Base-by-base conservation (phyloP, 768 basidiomycete species). In the Russula ochroleuca region DNA sequence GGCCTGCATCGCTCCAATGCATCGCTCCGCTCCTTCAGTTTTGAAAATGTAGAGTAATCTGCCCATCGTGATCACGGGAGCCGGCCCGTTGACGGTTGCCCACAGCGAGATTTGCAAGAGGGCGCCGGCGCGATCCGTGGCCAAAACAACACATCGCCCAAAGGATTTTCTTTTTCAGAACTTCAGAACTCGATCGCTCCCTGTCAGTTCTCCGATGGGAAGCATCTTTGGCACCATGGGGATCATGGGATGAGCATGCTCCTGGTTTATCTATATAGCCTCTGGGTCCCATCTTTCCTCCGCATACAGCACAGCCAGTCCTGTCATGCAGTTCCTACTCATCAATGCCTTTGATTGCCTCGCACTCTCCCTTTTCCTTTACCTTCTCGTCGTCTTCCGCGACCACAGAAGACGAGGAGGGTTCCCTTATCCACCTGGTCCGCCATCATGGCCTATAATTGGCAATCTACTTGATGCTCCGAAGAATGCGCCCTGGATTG, bases 381-480 rank as follows among this genome's bases (percentile, higher is more conserved):
- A 33, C 51, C 51, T 37, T 21, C 13, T 53, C 51, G 13, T 21
- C 8, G n/a, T 1, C 5, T 53, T 53, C 6, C 33, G n/a, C 11
- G 33, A 53, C 7, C n/a, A 35, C 13, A 35, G n/a, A 53, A 53
- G 33, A 14, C 51, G 51, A 13, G 11, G 51, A 35, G 38, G 25
- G 9, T 21, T 58, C 3, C 40, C 54, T 14, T 51, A 49, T 43
- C 47, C 56, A n/a, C 62, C 62, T 1, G 62, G 62, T 1, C 62
- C 62, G 6, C 28, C n/a, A 19, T 41, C 28, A 4, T 33, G 57
- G 10, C 56, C 40, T 11, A 19, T 60, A 21, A 47, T 59, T 8
- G 63, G 63, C 2, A 70, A 64, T 38, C n/a, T 64, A 10, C 43
- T 59, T 6, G 50, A 59, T 50, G 31, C 59, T 19, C 63, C 63